A percentile compares a stretch with the other conserved stretches of the same genome.
Evolutionary conservation across 768 basidiomycete genomes (phyloP).

Genomic region (Porpolomopsis calyptriformis): DNA sequence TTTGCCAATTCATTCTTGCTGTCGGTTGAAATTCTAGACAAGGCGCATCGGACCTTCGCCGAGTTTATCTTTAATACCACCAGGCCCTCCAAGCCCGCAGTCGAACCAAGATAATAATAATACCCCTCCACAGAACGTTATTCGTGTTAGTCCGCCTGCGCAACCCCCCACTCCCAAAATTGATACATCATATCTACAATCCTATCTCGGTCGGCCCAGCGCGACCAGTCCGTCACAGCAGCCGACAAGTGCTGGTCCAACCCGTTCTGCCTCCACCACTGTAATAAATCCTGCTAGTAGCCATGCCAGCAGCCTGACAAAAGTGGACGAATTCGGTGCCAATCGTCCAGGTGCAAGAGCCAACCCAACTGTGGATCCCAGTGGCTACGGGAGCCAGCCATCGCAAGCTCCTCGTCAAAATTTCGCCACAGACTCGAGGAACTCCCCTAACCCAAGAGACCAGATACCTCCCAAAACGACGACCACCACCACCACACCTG

Average conservation of each 20-base stretch:
- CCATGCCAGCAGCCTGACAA: too few relatives aligned
- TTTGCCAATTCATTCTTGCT: not conserved
- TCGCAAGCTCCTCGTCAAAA: not conserved
- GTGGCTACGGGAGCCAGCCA: not conserved
- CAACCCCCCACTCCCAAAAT: not conserved
- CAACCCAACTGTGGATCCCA: constrained; percentile 4
- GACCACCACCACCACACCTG: not conserved
- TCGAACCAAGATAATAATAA: too few relatives aligned
- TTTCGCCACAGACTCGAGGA: not conserved
- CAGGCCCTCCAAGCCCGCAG: constrained; percentile 3
- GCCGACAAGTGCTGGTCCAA: not conserved
- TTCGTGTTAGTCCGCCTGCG: not conserved
- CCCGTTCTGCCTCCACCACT: not conserved
- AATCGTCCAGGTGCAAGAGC: not conserved
- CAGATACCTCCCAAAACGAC: not conserved
- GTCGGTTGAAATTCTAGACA: not conserved
- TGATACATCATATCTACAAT: constrained; percentile 5
- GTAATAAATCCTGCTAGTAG: not conserved
- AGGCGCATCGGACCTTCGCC: constrained; percentile 42
- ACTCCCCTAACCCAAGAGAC: not conserved
- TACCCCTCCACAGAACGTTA: not conserved
- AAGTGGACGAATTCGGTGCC: constrained; percentile 11
- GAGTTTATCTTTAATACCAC: constrained; percentile 33
- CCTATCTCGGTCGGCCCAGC: not conserved
- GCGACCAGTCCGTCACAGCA: too few relatives aligned